Evolutionary conservation across 352 stramenopile genomes (phyloP), one percentile per base, ranked within the genome.

Genomic region (Salisapilia sapeloensis): DNA sequence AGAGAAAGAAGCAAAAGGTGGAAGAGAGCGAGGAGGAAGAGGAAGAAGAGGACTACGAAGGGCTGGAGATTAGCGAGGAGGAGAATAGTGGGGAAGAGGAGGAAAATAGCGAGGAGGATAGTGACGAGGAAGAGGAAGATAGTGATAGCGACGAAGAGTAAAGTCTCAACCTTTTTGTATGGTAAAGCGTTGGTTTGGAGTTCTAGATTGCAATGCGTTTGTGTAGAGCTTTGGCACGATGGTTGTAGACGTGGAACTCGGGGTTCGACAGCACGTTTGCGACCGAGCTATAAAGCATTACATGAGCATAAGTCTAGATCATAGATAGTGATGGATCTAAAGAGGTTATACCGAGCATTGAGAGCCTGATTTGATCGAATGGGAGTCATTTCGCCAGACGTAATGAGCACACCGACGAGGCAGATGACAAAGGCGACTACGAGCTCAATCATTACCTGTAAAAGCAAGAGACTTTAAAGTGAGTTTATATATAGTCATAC

Each of bases 51-150:
- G 60, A 74, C 8, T 51, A 84, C n/a, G 55, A 76, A 20, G 38
- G 56, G 3, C 72, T 80, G n/a, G 64, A 79, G 29, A 53, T 69
- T 14, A 70, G 87, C 23, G 79, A 91, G 15, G 55, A 79, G 36
- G 59, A 58, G 30, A 89, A 92, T 46, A 79, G 93, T 53, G 66
- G 72, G 5, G 61, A 93, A 8, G 64, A 86, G 40, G 65, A 80
- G 38, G 75, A 56, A 29, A 60, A 78, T 9, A 53, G 61, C 15
- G 61, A 80, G 13, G 53, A 74, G 11, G 50, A 60, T 4, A 49
- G 70, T 7, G 50, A 70, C 8, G 56, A 75, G 3, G 55, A 71
- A 11, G 52, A 62, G 2, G 56, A 75, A 0, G 55, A 78, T 2
- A 53, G 63, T 9, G 54, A 65, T 22, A 46, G 59, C 1, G 48